A percentile compares a stretch with the other conserved stretches of the same genome.
phyloP scores from a whole-genome alignment of 176 grass and related monocot genomes.

The Hyparrhenia diplandra region DNA sequence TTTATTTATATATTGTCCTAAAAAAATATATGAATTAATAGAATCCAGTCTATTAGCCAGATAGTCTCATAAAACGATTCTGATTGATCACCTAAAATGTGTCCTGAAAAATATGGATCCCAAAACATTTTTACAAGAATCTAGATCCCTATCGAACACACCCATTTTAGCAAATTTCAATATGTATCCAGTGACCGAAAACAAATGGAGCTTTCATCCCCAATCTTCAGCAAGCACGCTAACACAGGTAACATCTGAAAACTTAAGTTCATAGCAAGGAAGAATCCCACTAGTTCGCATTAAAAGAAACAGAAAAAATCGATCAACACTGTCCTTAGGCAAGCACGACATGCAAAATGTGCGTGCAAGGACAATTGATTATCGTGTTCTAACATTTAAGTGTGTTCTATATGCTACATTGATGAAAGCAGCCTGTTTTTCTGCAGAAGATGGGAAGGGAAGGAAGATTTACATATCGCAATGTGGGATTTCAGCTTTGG shows the following conservation, averaged over 20 bases:
- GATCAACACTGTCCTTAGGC: background rate
- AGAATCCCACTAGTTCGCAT: background rate
- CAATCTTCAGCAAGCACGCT: background rate
- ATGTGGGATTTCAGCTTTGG: conserved; percentile 74
- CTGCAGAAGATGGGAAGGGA: too few species aligned
- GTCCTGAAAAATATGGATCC: background rate
- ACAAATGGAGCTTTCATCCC: background rate
- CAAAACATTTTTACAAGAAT: too few species aligned
- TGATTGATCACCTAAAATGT: too few species aligned
- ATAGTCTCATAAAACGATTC: too few species aligned
- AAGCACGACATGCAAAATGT: conserved; percentile 29
- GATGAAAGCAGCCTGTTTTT: conserved; percentile 36
- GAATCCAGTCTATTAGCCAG: too few species aligned
- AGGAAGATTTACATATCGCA: conserved; percentile 54
- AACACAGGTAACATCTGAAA: background rate
- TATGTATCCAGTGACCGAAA: background rate
- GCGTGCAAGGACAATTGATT: background rate
- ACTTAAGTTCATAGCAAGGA: background rate
- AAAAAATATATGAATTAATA: too few species aligned
- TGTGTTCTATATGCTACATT: background rate
- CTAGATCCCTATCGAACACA: too few species aligned
- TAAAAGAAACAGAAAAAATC: background rate
- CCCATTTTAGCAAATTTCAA: background rate
- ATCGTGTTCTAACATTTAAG: conserved; percentile 7
- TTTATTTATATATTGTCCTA: too few species aligned